Evolutionary conservation across 768 basidiomycete species (phyloP).

Genomic region (Scleroderma citrinum): DNA sequence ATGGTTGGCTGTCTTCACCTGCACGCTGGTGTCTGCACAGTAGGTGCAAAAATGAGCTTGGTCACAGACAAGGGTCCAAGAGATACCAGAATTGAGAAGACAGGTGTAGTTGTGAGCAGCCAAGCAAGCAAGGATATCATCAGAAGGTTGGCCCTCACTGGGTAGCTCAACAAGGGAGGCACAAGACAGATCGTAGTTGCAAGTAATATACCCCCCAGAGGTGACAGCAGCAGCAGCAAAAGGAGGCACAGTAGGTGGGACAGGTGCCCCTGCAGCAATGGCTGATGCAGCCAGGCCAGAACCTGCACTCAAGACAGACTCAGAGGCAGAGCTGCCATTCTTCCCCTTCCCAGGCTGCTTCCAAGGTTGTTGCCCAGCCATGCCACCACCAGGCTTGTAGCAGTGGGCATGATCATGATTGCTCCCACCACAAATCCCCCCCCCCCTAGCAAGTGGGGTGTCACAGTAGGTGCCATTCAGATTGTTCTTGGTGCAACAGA

Average conservation of each 20-base stretch:
- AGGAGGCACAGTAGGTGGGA: not conserved
- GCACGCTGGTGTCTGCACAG: not conserved
- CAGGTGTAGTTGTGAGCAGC: too few relatives aligned
- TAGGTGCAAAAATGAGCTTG: not conserved
- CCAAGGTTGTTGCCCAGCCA: conserved; percentile 3
- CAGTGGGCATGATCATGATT: not conserved
- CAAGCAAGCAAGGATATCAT: too few relatives aligned
- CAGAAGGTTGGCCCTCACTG: not conserved
- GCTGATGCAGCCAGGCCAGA: not conserved
- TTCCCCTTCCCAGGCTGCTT: not conserved
- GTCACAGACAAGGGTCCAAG: not conserved
- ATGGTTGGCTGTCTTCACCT: not conserved
- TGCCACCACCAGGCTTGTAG: not conserved
- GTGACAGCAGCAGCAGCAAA: too few relatives aligned
- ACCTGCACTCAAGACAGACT: not conserved
- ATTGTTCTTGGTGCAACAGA: not conserved
- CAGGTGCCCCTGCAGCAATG: not conserved
- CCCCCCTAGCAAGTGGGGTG: not conserved
- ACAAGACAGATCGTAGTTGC: too few relatives aligned
- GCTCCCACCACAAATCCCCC: too few relatives aligned
- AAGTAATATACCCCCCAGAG: too few relatives aligned
- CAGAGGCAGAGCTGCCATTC: not conserved
- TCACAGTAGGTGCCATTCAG: not conserved
- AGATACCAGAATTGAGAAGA: not conserved
- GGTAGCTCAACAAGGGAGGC: too few relatives aligned